These are phyloP conservation scores for Leucosporidium creatinivorum DNA, from an alignment of 768 basidiomycete genomes.

Conservation along the genomic window DNA sequence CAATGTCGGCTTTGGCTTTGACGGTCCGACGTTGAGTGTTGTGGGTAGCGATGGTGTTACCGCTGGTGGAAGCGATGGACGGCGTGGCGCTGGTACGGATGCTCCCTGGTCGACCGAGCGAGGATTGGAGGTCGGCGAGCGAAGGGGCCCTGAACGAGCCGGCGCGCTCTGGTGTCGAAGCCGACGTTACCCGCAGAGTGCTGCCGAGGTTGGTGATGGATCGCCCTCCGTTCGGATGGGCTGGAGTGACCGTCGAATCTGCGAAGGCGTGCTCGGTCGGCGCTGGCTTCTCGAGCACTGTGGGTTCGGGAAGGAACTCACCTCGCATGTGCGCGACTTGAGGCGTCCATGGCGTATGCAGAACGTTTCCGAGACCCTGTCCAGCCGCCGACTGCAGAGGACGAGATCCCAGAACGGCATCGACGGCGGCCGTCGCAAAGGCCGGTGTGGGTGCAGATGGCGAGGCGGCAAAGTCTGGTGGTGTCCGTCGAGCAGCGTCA, in stretches of 20 bases:
- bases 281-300: no score
- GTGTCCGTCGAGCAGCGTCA: neutral
- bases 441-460: neutral
- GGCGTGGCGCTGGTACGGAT: neutral
- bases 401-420: slow-evolving; percentile 5
- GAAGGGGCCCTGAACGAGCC: slow-evolving; percentile 3
- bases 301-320: no score
- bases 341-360: no score
- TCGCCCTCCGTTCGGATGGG: neutral
- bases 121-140: slow-evolving; percentile 6
- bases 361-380: no score
- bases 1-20: no score
- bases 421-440: neutral
- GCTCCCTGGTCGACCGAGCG: slow-evolving; percentile 3
- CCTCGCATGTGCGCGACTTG: no score
- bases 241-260: no score
- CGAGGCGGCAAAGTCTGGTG: slow-evolving; percentile 1
- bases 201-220: slow-evolving; percentile 1
- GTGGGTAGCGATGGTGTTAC: neutral
- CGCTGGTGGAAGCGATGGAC: neutral
- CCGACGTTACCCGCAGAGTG: neutral
- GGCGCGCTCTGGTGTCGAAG: neutral
- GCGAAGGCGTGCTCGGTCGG: no score
- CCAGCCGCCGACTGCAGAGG: slow-evolving; percentile 4
- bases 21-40: no score